Conservation (phyloP, 495 filamentous ascomycete species). For the Penicillium ucsense region DNA sequence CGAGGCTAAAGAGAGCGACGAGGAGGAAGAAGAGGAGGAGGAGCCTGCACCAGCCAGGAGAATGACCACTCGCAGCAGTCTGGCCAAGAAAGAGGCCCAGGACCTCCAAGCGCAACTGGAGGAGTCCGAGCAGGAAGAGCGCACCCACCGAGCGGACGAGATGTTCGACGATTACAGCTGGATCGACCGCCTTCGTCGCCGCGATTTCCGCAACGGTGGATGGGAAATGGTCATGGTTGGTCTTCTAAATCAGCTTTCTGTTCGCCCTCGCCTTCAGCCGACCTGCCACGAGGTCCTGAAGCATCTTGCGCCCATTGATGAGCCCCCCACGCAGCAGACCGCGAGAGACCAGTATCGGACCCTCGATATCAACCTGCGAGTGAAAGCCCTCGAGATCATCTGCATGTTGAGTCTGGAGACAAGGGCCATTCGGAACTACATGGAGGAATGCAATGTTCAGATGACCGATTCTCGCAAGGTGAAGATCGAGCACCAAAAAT, state of each 20-base stretch:
- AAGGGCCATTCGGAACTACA: constrained; percentile 71
- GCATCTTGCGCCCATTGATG: constrained; percentile 66
- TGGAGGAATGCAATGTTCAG: constrained; percentile 80
- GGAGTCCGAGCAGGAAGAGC: constrained; percentile 23
- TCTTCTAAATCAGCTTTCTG: constrained; percentile 73
- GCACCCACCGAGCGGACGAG: constrained; percentile 69
- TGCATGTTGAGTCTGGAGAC: constrained; percentile 82
- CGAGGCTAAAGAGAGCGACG: constrained; percentile 40
- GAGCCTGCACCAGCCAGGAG: constrained; percentile 48
- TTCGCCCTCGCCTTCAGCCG: constrained; percentile 56
- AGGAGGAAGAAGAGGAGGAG: constrained; percentile 29
- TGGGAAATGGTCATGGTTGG: constrained; percentile 90
- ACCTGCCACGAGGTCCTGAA: constrained; percentile 69
- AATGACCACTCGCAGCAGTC: constrained; percentile 73
- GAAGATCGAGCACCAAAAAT: constrained; percentile 84
- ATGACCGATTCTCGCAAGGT: constrained; percentile 93
- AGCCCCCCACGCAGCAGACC: constrained; percentile 62
- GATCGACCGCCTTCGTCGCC: constrained; percentile 71
- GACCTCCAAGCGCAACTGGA: constrained; percentile 43
- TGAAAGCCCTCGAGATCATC: constrained; percentile 73
- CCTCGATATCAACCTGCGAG: constrained; percentile 74
- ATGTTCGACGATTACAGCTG: constrained; percentile 59
- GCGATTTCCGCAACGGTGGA: constrained; percentile 81
- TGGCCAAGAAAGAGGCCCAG: constrained; percentile 71
- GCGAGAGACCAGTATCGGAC: constrained; percentile 58